Evolutionary conservation across 164 flowering plant genomes (phyloP), one percentile per base, ranked within the genome.

Genomic region (Akebia trifoliata): DNA sequence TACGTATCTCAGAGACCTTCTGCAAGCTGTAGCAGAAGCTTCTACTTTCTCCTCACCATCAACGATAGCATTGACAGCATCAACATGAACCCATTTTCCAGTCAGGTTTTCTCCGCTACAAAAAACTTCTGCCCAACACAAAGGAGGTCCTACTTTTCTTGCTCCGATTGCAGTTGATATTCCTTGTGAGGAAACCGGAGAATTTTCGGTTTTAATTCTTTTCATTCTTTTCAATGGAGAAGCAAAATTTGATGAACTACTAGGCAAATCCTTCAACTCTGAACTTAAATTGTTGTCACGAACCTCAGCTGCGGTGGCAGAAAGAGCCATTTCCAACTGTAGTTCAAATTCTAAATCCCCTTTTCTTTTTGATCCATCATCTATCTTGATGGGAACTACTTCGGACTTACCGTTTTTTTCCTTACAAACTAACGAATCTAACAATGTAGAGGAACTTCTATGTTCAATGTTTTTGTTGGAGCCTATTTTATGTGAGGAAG

Each of bases 31-130:
- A 66, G 73, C 82, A 53, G 85, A 81, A 60, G 82, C 86, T 79
- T 93, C 98, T 45, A 93, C 94, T 55, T 77, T 81, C 40, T 70
- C 73, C 69, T 85, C 98, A 26, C 90, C 96, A 69, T 87, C 90
- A 68, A 93, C 58, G 57, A 84, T 74, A 39, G 73, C 72, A 82
- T 90, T 87, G 49, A 79, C 85, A 71, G 81, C 87, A 82, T 93
- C 98, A 57, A 90, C 73, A 76, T 93, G 98, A 57, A 93, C 90
- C 98, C 98, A 93, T 67, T 74, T 93, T 55, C 98, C 98, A 6
- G 90, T 77, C 75, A 77, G 63, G 67, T 86, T 84, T 63, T 87
- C 98, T 44, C 90, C 90, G 69, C 67, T 67, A 60, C 94, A 90
- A 57, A 77, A 87, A 48, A 93, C 88, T 75, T 93, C 98, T 54